Conservation (phyloP, 2,329 filamentous ascomycete genomes). For the Basipetospora chlamydospora region DNA sequence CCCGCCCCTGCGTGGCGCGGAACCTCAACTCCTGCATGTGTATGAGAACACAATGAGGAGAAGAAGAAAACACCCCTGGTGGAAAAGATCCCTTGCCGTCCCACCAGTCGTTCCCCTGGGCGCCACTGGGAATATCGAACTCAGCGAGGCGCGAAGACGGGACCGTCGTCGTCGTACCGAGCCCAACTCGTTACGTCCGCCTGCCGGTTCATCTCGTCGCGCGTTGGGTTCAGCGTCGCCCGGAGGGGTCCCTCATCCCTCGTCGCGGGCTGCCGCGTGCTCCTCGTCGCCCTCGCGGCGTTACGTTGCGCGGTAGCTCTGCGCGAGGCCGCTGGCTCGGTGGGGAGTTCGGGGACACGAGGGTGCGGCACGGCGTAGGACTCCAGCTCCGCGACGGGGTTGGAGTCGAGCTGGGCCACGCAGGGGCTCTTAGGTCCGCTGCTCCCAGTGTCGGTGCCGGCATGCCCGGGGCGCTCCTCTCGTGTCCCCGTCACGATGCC, state of each 20-base stretch:
- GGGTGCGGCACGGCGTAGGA: constrained; percentile 14
- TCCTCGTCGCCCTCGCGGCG: neutral
- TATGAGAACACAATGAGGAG: no score
- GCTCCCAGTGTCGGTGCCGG: no score
- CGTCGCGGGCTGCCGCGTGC: neutral
- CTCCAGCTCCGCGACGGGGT: constrained; percentile 19
- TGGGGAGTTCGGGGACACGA: constrained; percentile 14
- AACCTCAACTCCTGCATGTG: no score
- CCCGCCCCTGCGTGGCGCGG: no score
- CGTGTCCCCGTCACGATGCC: no score
- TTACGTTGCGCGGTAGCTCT: neutral
- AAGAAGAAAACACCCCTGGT: no score
- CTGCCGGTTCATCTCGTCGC: neutral
- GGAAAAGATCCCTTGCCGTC: no score
- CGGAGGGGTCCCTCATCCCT: neutral
- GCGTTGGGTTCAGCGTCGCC: neutral
- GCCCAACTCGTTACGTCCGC: constrained; percentile 5
- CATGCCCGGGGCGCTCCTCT: constrained; percentile 13
- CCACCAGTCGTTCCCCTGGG: no score
- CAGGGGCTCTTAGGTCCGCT: no score
- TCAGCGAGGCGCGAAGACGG: no score
- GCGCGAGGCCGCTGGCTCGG: neutral
- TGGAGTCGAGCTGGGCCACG: neutral
- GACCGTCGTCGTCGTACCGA: neutral
- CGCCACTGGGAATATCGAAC: no score